Base-by-base conservation (phyloP, 148 eudicot species). In the Limonium bicolor region DNA sequence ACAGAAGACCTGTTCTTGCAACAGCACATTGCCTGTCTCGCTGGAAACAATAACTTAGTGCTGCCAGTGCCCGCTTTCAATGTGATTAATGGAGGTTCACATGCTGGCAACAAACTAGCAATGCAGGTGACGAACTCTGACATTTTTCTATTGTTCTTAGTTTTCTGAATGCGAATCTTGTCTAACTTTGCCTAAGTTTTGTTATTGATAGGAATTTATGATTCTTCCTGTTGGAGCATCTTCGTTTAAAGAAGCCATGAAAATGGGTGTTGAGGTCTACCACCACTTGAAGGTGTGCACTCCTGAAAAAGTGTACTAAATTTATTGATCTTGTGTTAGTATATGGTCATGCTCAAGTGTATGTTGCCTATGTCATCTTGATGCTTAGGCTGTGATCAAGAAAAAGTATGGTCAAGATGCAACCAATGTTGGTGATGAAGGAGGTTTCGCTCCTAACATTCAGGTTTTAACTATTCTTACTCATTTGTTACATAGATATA, bases 71-170 rank as follows among this genome's bases (percentile, higher is more conserved):
- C 96, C 54, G 96, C 96, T 50, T 86, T 86, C 72, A 86, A 86
- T 60, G 96, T 86, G 67, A 86, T 86, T 56, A 86, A 86, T 59
- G 96, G 96, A 44, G 96, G 96, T 57, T 82, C 96, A 19, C 96
- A 86, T 51, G 96, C 96, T 12, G 96, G 96, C 56, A 86, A 86
- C 72, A 82, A 86, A 65, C 85, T 82, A 50, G 96, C 96, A 7
- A 86, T 86, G 96, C 96, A 73, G 79, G 79, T 47, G 53, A 12
- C 39, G 20, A 22, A 13, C 34, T 43, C 3, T 7, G 26, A n/a
- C 36, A 20, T 21, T 39, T 4, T 14, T 19, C 20, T 15, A 30
- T 6, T 8, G 12, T 30, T 30, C 33, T 6, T 8, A 6, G 12
- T 30, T 30, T 30, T 8, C 6, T 30, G n/a, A n/a, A n/a, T n/a